Evolutionary conservation across 495 filamentous ascomycete genomes (phyloP), one percentile per base, ranked within the genome.

Genomic region (Podospora pseudoanserina): DNA sequence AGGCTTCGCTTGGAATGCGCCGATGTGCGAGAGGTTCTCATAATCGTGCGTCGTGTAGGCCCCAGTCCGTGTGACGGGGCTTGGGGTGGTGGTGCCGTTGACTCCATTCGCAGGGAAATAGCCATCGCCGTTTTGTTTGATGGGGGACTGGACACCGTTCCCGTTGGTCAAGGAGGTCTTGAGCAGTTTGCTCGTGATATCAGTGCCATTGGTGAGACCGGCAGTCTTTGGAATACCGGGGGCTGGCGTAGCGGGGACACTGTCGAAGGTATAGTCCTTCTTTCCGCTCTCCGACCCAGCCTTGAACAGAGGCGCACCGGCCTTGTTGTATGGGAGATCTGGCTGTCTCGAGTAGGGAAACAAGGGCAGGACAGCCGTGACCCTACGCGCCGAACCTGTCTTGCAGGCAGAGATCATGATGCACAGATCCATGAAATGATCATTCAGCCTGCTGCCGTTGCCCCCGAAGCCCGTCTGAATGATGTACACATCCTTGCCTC

Each of bases 391-490:
- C 55, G 92, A 96, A 66, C 95, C 96, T 2, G 92, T 97, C 81
- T 97, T 96, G 85, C 96, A 98, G 68, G 95, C 95, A 27, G 92
- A 96, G 68, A 99, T 94, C 85, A 87, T 96, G 82, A 99, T 97
- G 75, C 97, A 90, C 54, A 99, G 88, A 72, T 99, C 95, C 82
- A 99, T 90, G 49, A 99, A 85, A 78, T 96, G 88, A 76, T 99
- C 95, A 75, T 99, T 99, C 79, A 97, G 62, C 70, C 68, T 66
- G 60, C 70, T 73, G 59, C 69, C 71, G 27, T 72, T 92, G 62
- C 68, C 75, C 64, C 93, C 93, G 49, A 76, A 78, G 57, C 71
- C 71, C 9, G 90, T 92, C 77, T 98, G 93, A 71, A 98, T 92
- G 77, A 97, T 96, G 81, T 96, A 97, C 74, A 99, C 94, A 85